These are phyloP conservation scores for Fraxinus americana DNA, from an alignment of 257 asterid species.

Conservation along the genomic window DNA sequence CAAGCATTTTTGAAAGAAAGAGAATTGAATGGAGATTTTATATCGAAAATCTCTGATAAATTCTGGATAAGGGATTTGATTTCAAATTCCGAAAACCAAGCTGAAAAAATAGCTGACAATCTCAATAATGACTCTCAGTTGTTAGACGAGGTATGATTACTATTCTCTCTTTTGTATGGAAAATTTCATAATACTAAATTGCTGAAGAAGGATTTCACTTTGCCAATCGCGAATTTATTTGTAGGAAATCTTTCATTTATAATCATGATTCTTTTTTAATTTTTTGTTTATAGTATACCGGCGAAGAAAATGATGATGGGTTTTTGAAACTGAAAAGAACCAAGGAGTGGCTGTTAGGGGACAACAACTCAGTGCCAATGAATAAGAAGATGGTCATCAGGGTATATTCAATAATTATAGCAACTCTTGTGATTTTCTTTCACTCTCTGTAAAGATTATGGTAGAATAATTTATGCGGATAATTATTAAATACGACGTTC, in stretches of 20 bases:
- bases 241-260: not conserved
- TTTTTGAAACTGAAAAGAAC: slow-evolving; percentile 74
- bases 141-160: slow-evolving; percentile 44
- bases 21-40: slow-evolving; percentile 68
- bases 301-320: slow-evolving; percentile 66
- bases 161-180: not conserved
- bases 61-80: slow-evolving; percentile 55
- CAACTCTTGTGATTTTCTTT: not conserved
- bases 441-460: not conserved
- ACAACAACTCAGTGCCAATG: slow-evolving; percentile 56
- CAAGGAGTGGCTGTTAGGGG: slow-evolving; percentile 81
- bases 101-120: slow-evolving; percentile 29
- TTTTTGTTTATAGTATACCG: slow-evolving; percentile 27
- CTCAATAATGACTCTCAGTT: slow-evolving; percentile 21
- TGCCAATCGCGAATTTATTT: not conserved
- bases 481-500: not conserved
- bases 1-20: slow-evolving; percentile 71
- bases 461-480: not conserved
- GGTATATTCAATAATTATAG: slow-evolving; percentile 31
- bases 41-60: slow-evolving; percentile 67
- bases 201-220: not conserved
- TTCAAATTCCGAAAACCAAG: slow-evolving; percentile 22
- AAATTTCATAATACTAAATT: not conserved
- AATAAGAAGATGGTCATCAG: slow-evolving; percentile 72
- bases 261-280: not conserved